Conservation (phyloP, 2,329 filamentous ascomycete genomes). For the Apiospora rasikravindrae region DNA sequence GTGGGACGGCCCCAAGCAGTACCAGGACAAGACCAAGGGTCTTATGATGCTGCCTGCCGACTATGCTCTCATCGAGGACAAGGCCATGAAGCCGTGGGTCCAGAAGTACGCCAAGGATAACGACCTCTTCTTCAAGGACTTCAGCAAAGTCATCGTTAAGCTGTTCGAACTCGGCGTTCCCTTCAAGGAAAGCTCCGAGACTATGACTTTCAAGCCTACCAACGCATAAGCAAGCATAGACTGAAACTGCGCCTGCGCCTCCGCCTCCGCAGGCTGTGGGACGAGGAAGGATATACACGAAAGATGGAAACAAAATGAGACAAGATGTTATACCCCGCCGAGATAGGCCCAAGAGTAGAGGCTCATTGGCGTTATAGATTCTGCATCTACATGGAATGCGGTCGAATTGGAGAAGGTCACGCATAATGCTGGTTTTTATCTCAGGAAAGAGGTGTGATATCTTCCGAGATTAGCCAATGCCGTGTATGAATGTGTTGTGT, state of each 20-base stretch:
- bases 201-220: conserved; percentile 68
- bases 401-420: neutral
- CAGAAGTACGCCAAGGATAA: conserved; percentile 92
- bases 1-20: conserved; percentile 87
- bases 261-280: neutral
- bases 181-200: conserved; percentile 70
- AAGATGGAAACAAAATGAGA: neutral
- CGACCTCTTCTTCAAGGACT: conserved; percentile 92
- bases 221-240: conserved; percentile 38
- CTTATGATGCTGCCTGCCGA: conserved; percentile 99
- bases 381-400: neutral
- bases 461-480: neutral
- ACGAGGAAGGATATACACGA: neutral
- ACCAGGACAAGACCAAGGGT: conserved; percentile 79
- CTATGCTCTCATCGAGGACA: conserved; percentile 85
- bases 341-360: neutral
- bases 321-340: neutral
- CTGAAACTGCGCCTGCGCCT: neutral
- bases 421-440: neutral
- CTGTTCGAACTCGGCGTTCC: conserved; percentile 95
- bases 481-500: conserved; percentile 7
- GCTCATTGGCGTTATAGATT: neutral
- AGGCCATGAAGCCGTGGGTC: conserved; percentile 80
- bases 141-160: conserved; percentile 76
- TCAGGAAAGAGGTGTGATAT: neutral